Percentiles rank a stretch among this genome's conserved stretches.
Evolutionary conservation across 352 stramenopile genomes (phyloP).

Genomic region (Vaucheria bursata): DNA sequence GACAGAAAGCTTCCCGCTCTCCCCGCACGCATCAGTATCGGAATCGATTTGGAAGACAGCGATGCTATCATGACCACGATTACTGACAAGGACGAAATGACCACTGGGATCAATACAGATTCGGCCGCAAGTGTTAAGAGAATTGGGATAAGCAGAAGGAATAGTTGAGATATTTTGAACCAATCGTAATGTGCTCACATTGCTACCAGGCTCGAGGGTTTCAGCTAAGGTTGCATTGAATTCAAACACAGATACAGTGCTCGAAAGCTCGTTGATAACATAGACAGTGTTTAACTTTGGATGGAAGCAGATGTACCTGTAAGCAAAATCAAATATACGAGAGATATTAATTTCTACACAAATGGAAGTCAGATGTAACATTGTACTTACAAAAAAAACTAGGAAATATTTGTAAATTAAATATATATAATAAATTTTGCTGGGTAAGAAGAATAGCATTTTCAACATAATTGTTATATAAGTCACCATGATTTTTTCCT

Average conservation of each 20-base stretch:
- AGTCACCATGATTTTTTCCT: too few relatives aligned
- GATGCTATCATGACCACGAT: constrained; percentile 65
- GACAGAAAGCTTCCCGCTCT: constrained; percentile 54
- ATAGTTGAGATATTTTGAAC: constrained; percentile 65
- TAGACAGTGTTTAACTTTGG: constrained; percentile 61
- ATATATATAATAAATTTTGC: too few relatives aligned
- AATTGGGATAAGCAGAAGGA: constrained; percentile 58
- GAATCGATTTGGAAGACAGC: constrained; percentile 58
- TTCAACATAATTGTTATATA: too few relatives aligned
- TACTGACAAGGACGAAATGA: constrained; percentile 65
- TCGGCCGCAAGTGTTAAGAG: constrained; percentile 67
- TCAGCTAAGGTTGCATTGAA: constrained; percentile 51
- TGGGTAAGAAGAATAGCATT: too few relatives aligned
- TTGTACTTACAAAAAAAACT: too few relatives aligned
- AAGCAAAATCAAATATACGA: background rate
- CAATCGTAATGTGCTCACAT: constrained; percentile 55
- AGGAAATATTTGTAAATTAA: too few relatives aligned
- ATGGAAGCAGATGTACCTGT: constrained; percentile 64
- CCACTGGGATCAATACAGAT: constrained; percentile 61
- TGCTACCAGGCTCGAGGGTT: constrained; percentile 55
- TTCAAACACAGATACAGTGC: constrained; percentile 58
- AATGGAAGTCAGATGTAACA: too few relatives aligned
- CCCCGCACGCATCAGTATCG: constrained; percentile 23
- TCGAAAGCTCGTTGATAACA: constrained; percentile 67
- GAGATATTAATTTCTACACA: too few relatives aligned